A percentile compares a stretch with the other conserved stretches of the same genome.
Evolutionary conservation across 345 rosid species (phyloP).

Genomic region (Boechera stricta): DNA sequence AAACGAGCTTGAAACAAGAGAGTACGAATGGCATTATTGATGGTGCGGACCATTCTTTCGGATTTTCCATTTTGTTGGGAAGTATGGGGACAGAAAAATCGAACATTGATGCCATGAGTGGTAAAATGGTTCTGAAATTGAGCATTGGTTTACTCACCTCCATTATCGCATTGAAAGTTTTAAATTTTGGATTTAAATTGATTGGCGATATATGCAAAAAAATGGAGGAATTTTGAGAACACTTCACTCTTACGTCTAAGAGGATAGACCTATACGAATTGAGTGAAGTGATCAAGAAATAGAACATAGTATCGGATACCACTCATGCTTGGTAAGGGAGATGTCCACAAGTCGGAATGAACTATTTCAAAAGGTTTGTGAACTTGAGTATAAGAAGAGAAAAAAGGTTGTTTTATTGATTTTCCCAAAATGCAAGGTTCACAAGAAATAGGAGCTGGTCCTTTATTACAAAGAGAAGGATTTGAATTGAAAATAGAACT

Average conservation of each 20-base stretch:
- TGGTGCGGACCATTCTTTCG: not conserved
- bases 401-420: not conserved
- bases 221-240: not conserved
- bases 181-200: not conserved
- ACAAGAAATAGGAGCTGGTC: too few relatives aligned
- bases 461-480: too few relatives aligned
- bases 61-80: not conserved
- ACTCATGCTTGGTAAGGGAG: not conserved
- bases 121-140: not conserved
- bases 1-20: not conserved
- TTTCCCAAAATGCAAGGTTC: too few relatives aligned
- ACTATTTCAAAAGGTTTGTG: not conserved
- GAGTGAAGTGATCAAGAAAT: not conserved
- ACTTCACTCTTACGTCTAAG: not conserved
- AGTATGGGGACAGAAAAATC: not conserved
- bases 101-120: not conserved
- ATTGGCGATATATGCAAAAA: accelerated
- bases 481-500: too few relatives aligned
- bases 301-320: not conserved
- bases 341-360: not conserved
- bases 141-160: not conserved
- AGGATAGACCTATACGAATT: not conserved
- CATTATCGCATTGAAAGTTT: not conserved
- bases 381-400: not conserved
- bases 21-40: not conserved